Base-by-base conservation (phyloP, 805 yeast genomes). In the Tetrapisispora fleetii region DNA sequence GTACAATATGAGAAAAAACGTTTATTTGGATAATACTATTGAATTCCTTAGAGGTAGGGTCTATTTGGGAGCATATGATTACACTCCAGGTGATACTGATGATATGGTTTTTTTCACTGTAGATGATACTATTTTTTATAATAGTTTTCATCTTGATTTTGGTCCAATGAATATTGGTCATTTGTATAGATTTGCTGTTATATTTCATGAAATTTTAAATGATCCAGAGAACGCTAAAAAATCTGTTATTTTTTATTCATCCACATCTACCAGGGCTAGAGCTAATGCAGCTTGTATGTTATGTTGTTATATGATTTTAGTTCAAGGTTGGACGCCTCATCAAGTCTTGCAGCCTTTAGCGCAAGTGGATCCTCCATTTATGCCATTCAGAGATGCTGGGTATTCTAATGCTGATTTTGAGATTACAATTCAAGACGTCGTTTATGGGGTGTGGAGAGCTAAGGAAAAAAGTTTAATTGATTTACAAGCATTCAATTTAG, bases 271-370 rank as follows among this genome's bases (percentile, higher is more conserved):
- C 1, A 80, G 83, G 52, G 83, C 83, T 54, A 70, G 99, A 58
- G 81, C 97, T 7, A 93, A 93, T 61, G 95, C 98, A 17, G 97
- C 98, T 4, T 89, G 98, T 66, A 72, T 93, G 53, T 72, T 93
- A 46, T 87, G 96, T 54, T 88, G 97, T 60, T 93, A 93, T 67
- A 89, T 93, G 97, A 77, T 93, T 1, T 69, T 93, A 48, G 91
- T 93, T 17, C 99, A 93, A 64, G 83, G 88, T 14, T 93, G 99
- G 99, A 88, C 97, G 1, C 99, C 99, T 0, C 99, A 93, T 67
- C 93, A 93, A 66, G 99, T 90, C 0, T 69, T 93, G 54, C 97
- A 95, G 51, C 99, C 99, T 0, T 78, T 93, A 47, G 80, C 93
- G 1, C 98, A 93, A 65, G 79, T 82, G 6, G 89, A 85, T 45